A percentile compares a stretch with the other conserved stretches of the same genome.
phyloP scores from a whole-genome alignment of 768 basidiomycete genomes.

The Xanthoconium purpureum region DNA sequence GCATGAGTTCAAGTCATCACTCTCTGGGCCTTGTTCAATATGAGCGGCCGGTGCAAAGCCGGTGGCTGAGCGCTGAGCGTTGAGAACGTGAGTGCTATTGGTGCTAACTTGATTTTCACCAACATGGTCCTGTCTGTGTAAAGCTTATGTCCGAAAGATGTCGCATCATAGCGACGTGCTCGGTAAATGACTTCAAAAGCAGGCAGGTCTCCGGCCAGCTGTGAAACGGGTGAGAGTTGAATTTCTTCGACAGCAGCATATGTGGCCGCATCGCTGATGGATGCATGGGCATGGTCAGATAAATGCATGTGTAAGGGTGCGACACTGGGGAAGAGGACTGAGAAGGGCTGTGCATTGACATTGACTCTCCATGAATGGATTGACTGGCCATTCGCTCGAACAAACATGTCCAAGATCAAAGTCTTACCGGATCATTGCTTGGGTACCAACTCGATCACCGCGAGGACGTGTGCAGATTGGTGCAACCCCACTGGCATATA shows the following conservation, averaged over 20 bases:
- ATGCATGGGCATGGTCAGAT: conserved; percentile 68
- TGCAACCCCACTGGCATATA: conserved; percentile 69
- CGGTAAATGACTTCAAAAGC: no score
- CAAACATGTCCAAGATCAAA: conserved; percentile 59
- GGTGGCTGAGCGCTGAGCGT: no score
- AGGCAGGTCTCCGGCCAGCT: no score
- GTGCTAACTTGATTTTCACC: no score
- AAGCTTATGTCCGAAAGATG: no score
- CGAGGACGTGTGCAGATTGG: conserved; percentile 76
- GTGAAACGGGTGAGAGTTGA: no score
- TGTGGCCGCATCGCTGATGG: conserved; percentile 39
- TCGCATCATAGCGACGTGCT: no score
- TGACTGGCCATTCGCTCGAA: conserved; percentile 61
- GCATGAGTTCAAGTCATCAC: no score
- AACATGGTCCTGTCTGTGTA: no score
- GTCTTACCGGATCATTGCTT: conserved; percentile 66
- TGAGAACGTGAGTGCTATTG: no score
- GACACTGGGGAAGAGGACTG: neutral
- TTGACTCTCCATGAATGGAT: conserved; percentile 73
- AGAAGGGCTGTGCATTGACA: conserved; percentile 60
- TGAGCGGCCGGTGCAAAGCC: no score
- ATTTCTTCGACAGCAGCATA: conserved; percentile 43
- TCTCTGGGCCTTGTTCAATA: no score
- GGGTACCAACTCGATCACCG: conserved; percentile 79
- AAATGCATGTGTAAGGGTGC: conserved; percentile 42